Evolutionary conservation across 441 rosid species (phyloP).

Genomic region (Theobroma grandiflorum): DNA sequence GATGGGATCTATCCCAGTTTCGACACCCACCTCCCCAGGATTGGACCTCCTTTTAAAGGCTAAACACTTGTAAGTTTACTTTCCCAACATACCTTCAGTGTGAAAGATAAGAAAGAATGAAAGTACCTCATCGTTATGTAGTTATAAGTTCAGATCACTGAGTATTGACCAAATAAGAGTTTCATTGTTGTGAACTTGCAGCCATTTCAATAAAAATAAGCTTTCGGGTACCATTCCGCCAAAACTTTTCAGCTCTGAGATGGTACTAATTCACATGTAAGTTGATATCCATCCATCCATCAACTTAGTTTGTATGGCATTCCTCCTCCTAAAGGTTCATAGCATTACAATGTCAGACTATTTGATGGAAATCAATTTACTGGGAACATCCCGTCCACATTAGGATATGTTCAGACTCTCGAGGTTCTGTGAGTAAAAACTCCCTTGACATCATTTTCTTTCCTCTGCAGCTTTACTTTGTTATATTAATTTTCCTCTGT

Average conservation of each 20-base stretch:
- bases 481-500: conserved; percentile 8
- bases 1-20: conserved; percentile 84
- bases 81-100: not conserved
- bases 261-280: conserved; percentile 91
- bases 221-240: conserved; percentile 90
- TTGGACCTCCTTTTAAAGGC: conserved; percentile 82
- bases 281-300: conserved; percentile 33
- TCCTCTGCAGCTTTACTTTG: not conserved
- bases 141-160: not conserved
- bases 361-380: conserved; percentile 85
- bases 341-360: conserved; percentile 50
- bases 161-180: not conserved
- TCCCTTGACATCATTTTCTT: conserved; percentile 7
- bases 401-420: conserved; percentile 77
- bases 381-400: conserved; percentile 73
- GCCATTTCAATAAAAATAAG: conserved; percentile 95
- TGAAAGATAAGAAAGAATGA: not conserved
- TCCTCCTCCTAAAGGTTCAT: conserved; percentile 7
- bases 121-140: not conserved
- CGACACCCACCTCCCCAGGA: conserved; percentile 66
- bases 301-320: not conserved
- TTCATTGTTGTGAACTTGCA: conserved; percentile 40
- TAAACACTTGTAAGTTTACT: conserved; percentile 83
- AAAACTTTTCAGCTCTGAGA: conserved; percentile 71
- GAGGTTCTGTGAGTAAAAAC: conserved; percentile 96